A percentile compares a stretch with the other conserved stretches of the same genome.
Conservation (phyloP, 805 yeast species). For the Hyphopichia homilentoma region DNA sequence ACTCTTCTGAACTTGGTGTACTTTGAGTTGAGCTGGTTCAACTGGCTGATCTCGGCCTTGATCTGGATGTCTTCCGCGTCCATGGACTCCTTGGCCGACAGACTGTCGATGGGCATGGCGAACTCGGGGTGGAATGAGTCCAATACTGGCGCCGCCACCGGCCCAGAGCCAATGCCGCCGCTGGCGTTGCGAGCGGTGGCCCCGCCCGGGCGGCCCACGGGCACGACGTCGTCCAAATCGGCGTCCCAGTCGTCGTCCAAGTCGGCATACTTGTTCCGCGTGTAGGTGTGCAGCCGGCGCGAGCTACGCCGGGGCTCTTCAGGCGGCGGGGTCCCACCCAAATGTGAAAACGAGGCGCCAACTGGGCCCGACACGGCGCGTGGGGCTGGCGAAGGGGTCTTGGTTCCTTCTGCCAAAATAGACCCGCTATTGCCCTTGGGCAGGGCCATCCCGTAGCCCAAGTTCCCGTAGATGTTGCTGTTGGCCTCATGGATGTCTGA, state of each 20-base stretch:
- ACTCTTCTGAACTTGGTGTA: slow-evolving; percentile 65
- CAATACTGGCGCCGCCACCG: slow-evolving; percentile 24
- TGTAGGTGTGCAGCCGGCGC: slow-evolving; percentile 12
- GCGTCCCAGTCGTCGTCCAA: slow-evolving; percentile 93
- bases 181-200: slow-evolving; percentile 7
- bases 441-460: slow-evolving; percentile 21
- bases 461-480: slow-evolving; percentile 36
- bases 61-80: slow-evolving; percentile 39
- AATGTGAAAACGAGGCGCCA: slow-evolving; percentile 14
- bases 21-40: slow-evolving; percentile 58
- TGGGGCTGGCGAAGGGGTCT: slow-evolving; percentile 10
- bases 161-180: slow-evolving; percentile 10
- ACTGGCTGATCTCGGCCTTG: slow-evolving; percentile 48
- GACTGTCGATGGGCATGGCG: slow-evolving; percentile 16
- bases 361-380: slow-evolving; percentile 13
- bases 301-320: slow-evolving; percentile 1
- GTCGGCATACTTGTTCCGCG: slow-evolving; percentile 50
- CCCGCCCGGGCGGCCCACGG: slow-evolving; percentile 5
- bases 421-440: slow-evolving; percentile 9
- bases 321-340: slow-evolving; percentile 8
- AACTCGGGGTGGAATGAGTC: slow-evolving; percentile 39
- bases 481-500: slow-evolving; percentile 22
- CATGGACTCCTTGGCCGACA: slow-evolving; percentile 27
- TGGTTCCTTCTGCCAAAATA: slow-evolving; percentile 4
- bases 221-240: slow-evolving; percentile 44